Evolutionary conservation across 495 filamentous ascomycete genomes (phyloP).

Genomic region (Aspergillus baeticus): DNA sequence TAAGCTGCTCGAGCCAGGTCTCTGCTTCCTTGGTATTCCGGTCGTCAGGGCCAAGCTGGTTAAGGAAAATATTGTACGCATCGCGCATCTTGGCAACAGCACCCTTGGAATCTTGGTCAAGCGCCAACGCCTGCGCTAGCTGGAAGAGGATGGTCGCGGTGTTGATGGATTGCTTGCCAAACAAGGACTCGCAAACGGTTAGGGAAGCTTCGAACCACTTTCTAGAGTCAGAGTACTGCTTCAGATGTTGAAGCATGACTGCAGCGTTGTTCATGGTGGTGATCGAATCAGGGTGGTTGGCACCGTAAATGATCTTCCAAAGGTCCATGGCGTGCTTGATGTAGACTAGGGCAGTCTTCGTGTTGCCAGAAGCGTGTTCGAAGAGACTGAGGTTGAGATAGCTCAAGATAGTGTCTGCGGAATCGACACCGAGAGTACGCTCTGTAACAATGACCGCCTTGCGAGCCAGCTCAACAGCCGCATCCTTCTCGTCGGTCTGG

Average conservation of each 20-base stretch:
- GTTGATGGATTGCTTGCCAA: constrained; percentile 83
- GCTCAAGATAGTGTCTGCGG: constrained; percentile 85
- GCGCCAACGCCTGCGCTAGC: constrained; percentile 87
- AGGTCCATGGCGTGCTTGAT: constrained; percentile 90
- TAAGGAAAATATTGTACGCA: constrained; percentile 90
- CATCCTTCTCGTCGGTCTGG: constrained; percentile 91
- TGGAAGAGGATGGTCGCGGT: constrained; percentile 97
- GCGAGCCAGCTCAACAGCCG: constrained; percentile 89
- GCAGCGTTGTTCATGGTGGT: constrained; percentile 99
- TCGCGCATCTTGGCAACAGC: constrained; percentile 92
- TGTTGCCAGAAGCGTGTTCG: constrained; percentile 87
- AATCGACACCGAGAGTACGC: constrained; percentile 90
- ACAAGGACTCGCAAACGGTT: constrained; percentile 79
- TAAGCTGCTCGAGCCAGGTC: constrained; percentile 94
- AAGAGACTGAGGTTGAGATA: constrained; percentile 97
- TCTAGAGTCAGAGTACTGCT: constrained; percentile 87
- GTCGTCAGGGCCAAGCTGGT: constrained; percentile 79
- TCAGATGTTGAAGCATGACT: constrained; percentile 94
- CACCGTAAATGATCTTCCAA: constrained; percentile 95
- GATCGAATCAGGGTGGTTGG: constrained; percentile 93
- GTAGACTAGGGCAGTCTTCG: constrained; percentile 76
- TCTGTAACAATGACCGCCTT: constrained; percentile 97
- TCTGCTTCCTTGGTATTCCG: constrained; percentile 94
- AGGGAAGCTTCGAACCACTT: constrained; percentile 96
- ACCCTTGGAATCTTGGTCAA: constrained; percentile 87